Evolutionary conservation across 306 rosid species (phyloP), one percentile per base, ranked within the genome.

Genomic region (Acacia acuminata): DNA sequence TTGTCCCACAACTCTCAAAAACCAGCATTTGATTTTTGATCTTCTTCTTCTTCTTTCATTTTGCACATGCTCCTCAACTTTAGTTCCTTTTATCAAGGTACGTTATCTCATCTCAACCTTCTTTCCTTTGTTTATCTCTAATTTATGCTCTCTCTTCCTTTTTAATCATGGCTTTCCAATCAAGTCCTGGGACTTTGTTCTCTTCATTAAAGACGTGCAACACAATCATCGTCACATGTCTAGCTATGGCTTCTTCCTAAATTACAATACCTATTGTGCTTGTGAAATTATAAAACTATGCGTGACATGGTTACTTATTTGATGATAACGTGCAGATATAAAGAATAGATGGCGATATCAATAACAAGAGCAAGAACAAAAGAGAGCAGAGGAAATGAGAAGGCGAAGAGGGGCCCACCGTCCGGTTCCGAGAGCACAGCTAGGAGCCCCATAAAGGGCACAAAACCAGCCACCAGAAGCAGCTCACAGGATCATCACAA

Each of bases 11-110:
- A 48, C 58, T 78, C 19, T 81, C 73, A 83, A 74, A 83, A 74
- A 82, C 63, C 15, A 13, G 7, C 69, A 14, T 30, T 64, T 64
- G n/a, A 32, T 27, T 63, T 63, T 4, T 13, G 20, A 19, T 77
- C 16, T 48, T 74, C 8, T 61, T 25, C 17, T 12, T 11, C 36
- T 13, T 61, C 65, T 79, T 71, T 77, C 86, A 44, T 34, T 61
- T 74, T 38, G 81, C 88, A 58, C 55, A 34, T 19, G 12, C 73
- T 25, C 75, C 71, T 84, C 83, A 75, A 43, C 75, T 79, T 60
- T 17, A 2, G 3, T 22, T 82, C 77, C 84, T 80, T 83, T 78
- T 45, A 70, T 83, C 79, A 82, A 88, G 94, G 97, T 92, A 89
- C 82, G 89, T 78, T 80, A 63, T 77, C 67, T 20, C 63, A 56